A percentile compares a stretch with the other conserved stretches of the same genome.
These are phyloP conservation scores for Silene coronaria DNA, from an alignment of 179 eudicot species.

Conservation along the genomic window DNA sequence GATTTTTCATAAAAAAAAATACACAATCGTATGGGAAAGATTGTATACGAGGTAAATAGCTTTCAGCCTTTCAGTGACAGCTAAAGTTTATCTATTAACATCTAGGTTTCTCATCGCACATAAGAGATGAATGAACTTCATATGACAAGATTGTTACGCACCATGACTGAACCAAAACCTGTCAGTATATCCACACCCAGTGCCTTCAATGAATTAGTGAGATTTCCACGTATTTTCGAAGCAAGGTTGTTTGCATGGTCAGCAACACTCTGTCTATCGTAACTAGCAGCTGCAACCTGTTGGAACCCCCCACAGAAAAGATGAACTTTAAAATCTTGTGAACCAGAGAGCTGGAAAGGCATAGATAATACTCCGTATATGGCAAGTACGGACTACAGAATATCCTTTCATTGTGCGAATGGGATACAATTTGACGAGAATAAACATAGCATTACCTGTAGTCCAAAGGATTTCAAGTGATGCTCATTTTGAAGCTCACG, in stretches of 20 bases:
- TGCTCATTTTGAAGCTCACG: constrained; percentile 96
- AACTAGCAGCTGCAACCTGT: constrained; percentile 94
- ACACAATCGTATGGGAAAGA: no score
- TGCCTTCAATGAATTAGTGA: constrained; percentile 89
- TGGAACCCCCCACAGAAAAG: constrained; percentile 11
- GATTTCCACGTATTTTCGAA: constrained; percentile 74
- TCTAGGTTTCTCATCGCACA: no score
- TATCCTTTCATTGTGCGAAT: background rate
- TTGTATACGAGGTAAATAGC: background rate
- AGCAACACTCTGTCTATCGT: constrained; percentile 96
- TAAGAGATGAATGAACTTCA: background rate
- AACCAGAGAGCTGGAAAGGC: background rate
- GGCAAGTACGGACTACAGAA: background rate
- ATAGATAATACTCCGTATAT: background rate
- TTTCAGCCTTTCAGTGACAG: background rate
- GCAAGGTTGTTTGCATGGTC: constrained; percentile 98
- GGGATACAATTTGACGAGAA: background rate
- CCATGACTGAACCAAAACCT: constrained; percentile 88
- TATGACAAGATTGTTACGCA: constrained; percentile 32
- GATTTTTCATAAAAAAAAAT: no score
- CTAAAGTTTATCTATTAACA: background rate
- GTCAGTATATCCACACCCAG: constrained; percentile 97
- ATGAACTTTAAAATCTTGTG: constrained; percentile 1
- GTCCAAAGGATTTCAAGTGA: constrained; percentile 90
- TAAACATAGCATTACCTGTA: constrained; percentile 52